phyloP scores from a whole-genome alignment of 2,329 filamentous ascomycete species.

The Aspergillus fischeri region DNA sequence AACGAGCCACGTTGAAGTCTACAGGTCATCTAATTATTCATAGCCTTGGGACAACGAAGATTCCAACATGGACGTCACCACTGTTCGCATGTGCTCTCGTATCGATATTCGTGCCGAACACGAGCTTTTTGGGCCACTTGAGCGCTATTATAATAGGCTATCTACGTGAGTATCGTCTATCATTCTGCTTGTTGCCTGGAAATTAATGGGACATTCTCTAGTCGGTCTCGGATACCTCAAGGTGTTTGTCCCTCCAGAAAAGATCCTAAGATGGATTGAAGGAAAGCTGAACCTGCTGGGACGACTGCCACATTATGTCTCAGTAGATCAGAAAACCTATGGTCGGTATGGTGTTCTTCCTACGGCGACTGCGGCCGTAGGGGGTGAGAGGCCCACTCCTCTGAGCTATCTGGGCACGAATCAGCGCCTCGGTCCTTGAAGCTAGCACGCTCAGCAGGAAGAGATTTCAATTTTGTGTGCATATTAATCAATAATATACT shows the following conservation, averaged over 20 bases:
- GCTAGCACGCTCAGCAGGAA: neutral
- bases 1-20: no score
- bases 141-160: constrained; percentile 83
- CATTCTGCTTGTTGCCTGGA: neutral
- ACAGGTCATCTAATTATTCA: constrained; percentile 1
- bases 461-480: constrained; percentile 24
- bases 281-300: constrained; percentile 79
- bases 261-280: constrained; percentile 82
- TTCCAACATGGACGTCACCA: constrained; percentile 90
- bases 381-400: constrained; percentile 35
- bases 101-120: constrained; percentile 71
- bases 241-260: constrained; percentile 84
- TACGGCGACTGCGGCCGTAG: constrained; percentile 35
- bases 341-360: constrained; percentile 88
- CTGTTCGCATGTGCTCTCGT: constrained; percentile 71
- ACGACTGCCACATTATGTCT: constrained; percentile 85
- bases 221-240: constrained; percentile 85
- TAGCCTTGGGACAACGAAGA: constrained; percentile 59
- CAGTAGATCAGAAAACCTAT: constrained; percentile 92
- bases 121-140: constrained; percentile 81
- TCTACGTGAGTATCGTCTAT: constrained; percentile 58
- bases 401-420: constrained; percentile 60
- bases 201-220: constrained; percentile 31
- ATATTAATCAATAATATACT: constrained; percentile 24
- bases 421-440: constrained; percentile 66